Base-by-base conservation (phyloP, 1,284 basidiomycete genomes). In the Lignosus rhinocerotis region DNA sequence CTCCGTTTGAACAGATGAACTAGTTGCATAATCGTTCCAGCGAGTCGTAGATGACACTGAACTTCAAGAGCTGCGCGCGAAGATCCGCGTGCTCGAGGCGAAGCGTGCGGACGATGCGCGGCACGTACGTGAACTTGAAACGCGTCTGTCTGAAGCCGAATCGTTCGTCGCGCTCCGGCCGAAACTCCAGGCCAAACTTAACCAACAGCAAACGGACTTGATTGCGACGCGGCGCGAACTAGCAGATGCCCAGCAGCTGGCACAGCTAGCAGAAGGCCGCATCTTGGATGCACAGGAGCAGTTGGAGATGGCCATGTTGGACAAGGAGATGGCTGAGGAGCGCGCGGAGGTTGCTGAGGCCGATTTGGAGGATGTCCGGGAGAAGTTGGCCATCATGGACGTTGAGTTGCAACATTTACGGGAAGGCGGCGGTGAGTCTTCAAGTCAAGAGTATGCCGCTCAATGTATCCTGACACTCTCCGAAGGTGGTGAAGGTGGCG, bases 261-360 rank as follows among this genome's bases (percentile, higher is more conserved):
- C 80, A 1, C 78, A 83, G 21, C 75, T 89, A n/a, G 72, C 79
- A 0, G 87, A 92, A 62, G 75, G 72, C 16, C 79, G 86, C 41
- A 78, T 88, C 2, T 71, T 84, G 6, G 94, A 96, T 67, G 72
- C 88, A 2, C 85, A 90, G 55, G 96, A 98, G 65, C 92, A 95
- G 71, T 77, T 98, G 38, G 97, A 99, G 76, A 94, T 98, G 87
- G 82, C 88, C 3, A 93, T 94, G 79, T 76, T 99, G 63, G 97
- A 99, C 73, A 94, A 95, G 73, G 97, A 99, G 73, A 89, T 99
- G 53, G 96, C 96, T 0, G 97, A 99, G 72, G 96, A 98, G 73
- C 87, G 88, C 64, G 88, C 92, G 0, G 96, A 98, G 71, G 73
- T 85, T 0, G 87, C 89, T 0, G 88, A 94, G 70, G 73, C 79